A percentile compares a stretch with the other conserved stretches of the same genome.
Conservation (phyloP, 768 basidiomycete genomes). For the Boletus rubroflammeus region DNA sequence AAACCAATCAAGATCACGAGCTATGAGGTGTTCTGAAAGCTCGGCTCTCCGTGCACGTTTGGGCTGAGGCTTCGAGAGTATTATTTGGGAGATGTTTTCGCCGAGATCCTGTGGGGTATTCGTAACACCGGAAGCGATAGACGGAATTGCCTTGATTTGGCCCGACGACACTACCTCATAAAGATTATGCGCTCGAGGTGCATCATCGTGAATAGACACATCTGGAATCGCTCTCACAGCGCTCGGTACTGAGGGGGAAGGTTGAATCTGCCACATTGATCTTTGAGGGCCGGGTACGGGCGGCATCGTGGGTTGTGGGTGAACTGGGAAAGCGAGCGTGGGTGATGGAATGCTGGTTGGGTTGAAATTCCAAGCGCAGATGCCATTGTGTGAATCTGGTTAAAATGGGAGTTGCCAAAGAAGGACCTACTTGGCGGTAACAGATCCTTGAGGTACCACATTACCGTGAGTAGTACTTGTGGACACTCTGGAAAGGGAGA, state of each 20-base stretch:
- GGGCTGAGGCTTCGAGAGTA: slow-evolving; percentile 24
- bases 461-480: background rate
- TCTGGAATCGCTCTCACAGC: background rate
- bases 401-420: background rate
- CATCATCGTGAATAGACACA: background rate
- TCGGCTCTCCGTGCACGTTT: slow-evolving; percentile 23
- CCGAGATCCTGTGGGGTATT: background rate
- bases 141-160: background rate
- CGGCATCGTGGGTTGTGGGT: background rate
- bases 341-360: slow-evolving; percentile 1
- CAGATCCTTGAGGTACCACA: background rate
- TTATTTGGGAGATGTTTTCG: background rate
- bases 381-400: slow-evolving; percentile 1
- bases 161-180: background rate
- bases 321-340: background rate
- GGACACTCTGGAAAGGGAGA: background rate
- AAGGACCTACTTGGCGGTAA: slow-evolving; percentile 11
- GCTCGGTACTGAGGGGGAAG: background rate
- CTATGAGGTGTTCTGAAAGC: slow-evolving; percentile 22
- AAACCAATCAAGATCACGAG: slow-evolving; percentile 32
- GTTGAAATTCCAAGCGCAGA: background rate
- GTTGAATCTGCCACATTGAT: background rate
- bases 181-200: background rate
- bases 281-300: background rate
- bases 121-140: background rate